phyloP scores from a whole-genome alignment of 306 rosid species.

The Cucumis cinereus region DNA sequence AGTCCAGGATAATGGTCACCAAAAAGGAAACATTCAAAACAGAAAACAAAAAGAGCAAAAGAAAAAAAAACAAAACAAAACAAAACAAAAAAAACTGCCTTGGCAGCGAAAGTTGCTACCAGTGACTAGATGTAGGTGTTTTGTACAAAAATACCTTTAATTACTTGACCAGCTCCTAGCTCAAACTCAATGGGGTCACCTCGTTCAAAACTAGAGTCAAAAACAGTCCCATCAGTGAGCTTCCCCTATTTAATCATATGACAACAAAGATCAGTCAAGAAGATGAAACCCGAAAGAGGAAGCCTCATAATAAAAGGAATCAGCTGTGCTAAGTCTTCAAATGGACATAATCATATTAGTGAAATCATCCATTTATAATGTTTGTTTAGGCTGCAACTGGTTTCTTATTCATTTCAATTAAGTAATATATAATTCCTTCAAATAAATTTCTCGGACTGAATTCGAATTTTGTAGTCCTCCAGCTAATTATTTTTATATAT shows the following conservation, averaged over 20 bases:
- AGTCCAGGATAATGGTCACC: not conserved
- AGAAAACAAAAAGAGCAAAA: not conserved
- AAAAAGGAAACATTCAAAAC: not conserved
- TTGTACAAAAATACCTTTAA: constrained; percentile 51
- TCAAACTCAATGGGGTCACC: constrained; percentile 76
- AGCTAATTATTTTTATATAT: not conserved
- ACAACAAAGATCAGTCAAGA: constrained; percentile 2
- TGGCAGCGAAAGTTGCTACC: not conserved
- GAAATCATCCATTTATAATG: not conserved
- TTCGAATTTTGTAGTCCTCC: not conserved
- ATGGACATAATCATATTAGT: not conserved
- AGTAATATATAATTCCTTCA: not conserved
- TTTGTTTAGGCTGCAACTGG: not conserved
- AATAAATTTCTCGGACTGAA: not conserved
- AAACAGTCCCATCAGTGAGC: constrained; percentile 95
- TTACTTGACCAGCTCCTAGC: constrained; percentile 93
- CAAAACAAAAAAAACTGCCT: not conserved
- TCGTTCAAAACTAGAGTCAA: constrained; percentile 89
- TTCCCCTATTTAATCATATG: constrained; percentile 54
- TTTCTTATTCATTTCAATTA: not conserved
- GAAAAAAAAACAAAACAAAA: too few relatives aligned
- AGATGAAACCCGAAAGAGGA: not conserved
- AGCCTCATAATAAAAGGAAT: not conserved
- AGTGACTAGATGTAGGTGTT: not conserved
- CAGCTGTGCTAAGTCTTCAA: not conserved